Evolutionary conservation across 768 basidiomycete species (phyloP).

Genomic region (Suillus occidentalis): DNA sequence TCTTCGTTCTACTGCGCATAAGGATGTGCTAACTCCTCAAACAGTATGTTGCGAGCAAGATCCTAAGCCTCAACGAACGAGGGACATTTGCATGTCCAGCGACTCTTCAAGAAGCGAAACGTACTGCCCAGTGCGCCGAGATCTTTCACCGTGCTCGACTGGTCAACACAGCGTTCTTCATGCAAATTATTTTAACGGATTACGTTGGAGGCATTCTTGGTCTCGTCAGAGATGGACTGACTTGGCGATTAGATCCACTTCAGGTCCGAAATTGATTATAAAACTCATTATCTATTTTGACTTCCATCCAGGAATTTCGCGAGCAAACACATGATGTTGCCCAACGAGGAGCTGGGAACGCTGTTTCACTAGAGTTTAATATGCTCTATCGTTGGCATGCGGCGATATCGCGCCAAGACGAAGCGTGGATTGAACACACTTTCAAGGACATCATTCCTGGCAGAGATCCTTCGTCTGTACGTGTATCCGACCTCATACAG

Average conservation of each 20-base stretch:
- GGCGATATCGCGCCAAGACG: slow-evolving; percentile 54
- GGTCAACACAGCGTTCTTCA: slow-evolving; percentile 72
- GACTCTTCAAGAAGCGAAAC: slow-evolving; percentile 17
- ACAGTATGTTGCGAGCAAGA: slow-evolving; percentile 68
- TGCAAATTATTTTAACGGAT: slow-evolving; percentile 68
- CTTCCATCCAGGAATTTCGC: slow-evolving; percentile 46
- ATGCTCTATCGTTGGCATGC: slow-evolving; percentile 64
- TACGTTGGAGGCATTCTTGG: slow-evolving; percentile 77
- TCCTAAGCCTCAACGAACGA: slow-evolving; percentile 68
- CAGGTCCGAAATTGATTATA: slow-evolving; percentile 37
- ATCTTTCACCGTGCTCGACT: slow-evolving; percentile 73
- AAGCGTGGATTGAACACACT: slow-evolving; percentile 50
- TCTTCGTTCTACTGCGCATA: slow-evolving; percentile 11
- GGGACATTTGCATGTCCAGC: slow-evolving; percentile 39
- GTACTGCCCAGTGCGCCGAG: slow-evolving; percentile 65
- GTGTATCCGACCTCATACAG: slow-evolving; percentile 5
- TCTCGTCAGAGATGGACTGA: slow-evolving; percentile 58
- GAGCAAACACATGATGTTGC: slow-evolving; percentile 50
- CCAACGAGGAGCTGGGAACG: slow-evolving; percentile 73
- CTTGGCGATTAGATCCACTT: slow-evolving; percentile 72
- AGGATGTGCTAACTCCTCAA: slow-evolving; percentile 10
- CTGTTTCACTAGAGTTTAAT: slow-evolving; percentile 76
- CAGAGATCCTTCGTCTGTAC: slow-evolving; percentile 41
- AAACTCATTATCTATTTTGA: background rate
- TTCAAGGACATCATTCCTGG: slow-evolving; percentile 46